Conservation (phyloP, 2,329 filamentous ascomycete genomes). For the Botrytis pseudocinerea region DNA sequence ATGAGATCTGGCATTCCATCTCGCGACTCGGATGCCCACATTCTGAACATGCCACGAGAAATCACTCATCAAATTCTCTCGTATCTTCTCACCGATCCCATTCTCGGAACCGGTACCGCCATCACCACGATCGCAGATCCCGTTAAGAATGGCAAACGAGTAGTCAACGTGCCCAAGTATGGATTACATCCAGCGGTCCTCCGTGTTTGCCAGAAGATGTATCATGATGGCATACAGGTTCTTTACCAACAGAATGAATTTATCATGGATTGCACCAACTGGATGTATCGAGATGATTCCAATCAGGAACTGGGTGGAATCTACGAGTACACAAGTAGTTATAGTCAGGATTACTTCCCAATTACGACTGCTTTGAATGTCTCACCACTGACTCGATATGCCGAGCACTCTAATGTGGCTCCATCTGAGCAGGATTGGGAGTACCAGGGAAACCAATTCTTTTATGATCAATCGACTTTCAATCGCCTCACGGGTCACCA, state of each 20-base stretch:
- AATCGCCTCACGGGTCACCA: background rate
- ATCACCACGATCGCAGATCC: background rate
- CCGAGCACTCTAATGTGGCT: background rate
- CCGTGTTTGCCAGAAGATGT: background rate
- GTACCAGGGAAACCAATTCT: background rate
- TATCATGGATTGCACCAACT: slow-evolving; percentile 5
- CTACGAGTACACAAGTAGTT: background rate
- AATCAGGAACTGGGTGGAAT: too few species aligned
- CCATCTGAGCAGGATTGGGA: background rate
- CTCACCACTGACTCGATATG: background rate
- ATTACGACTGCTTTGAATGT: background rate
- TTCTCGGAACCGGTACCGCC: background rate
- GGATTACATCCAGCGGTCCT: background rate
- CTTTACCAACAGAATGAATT: background rate
- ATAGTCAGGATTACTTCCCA: background rate
- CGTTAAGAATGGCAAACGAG: background rate
- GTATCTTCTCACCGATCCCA: background rate
- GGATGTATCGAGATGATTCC: background rate
- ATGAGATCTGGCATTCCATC: background rate
- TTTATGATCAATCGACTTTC: background rate
- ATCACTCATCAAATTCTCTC: background rate
- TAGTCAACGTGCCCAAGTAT: background rate
- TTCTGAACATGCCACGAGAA: background rate
- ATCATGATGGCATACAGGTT: background rate
- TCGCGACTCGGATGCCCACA: background rate